Conservation (phyloP, 495 filamentous ascomycete genomes). For the Astrothelium macrocarpum region DNA sequence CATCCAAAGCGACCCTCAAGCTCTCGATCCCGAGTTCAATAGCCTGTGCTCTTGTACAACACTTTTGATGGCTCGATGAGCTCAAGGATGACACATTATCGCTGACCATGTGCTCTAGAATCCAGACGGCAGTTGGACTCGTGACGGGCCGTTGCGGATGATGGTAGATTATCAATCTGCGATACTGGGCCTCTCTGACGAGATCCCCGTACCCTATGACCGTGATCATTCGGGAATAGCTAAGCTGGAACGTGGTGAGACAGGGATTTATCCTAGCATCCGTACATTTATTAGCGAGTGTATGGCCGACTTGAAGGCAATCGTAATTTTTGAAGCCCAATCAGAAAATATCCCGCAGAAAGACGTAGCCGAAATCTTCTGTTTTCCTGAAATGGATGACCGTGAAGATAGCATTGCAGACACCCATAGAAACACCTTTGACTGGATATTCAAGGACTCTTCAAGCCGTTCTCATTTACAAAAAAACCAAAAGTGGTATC, state of each 20-base stretch:
- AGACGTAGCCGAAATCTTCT: background rate
- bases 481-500: background rate
- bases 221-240: background rate
- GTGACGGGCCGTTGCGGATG: background rate
- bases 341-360: background rate
- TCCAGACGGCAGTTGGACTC: background rate
- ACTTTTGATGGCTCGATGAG: no score
- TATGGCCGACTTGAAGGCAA: background rate
- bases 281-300: background rate
- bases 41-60: no score
- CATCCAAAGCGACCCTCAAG: background rate
- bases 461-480: background rate
- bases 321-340: background rate
- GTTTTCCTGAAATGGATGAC: background rate
- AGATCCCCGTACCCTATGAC: background rate
- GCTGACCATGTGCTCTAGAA: background rate
- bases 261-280: background rate
- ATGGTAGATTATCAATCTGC: background rate
- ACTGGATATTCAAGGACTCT: background rate
- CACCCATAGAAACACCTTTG: background rate
- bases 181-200: background rate
- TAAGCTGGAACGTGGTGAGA: background rate
- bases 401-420: background rate
- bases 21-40: background rate
- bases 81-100: no score